Percentiles rank a stretch among this genome's conserved stretches.
Conservation (phyloP, 306 rosid genomes). For the Sicyos edulis region DNA sequence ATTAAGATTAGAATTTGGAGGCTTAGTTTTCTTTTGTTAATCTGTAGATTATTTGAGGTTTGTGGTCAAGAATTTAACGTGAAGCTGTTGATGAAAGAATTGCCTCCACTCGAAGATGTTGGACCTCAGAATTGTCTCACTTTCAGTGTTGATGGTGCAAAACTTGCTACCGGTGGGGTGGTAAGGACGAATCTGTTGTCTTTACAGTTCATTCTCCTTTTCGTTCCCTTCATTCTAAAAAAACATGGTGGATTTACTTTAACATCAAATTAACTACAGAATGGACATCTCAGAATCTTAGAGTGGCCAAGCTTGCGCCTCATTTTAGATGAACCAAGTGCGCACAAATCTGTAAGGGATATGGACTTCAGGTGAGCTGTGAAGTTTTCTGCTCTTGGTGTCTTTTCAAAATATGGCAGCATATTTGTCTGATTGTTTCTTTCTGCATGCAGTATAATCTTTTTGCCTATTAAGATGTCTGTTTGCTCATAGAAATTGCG, state of each 20-base stretch:
- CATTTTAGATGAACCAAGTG: constrained; percentile 80
- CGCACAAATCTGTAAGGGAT: constrained; percentile 72
- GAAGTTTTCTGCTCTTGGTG: not conserved
- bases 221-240: not conserved
- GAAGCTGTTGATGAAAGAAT: constrained; percentile 59
- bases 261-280: constrained; percentile 38
- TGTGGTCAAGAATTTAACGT: constrained; percentile 41
- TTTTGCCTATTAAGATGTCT: not conserved
- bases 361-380: constrained; percentile 77
- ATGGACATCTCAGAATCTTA: constrained; percentile 81
- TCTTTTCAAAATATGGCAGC: not conserved
- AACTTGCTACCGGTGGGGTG: constrained; percentile 76
- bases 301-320: constrained; percentile 67
- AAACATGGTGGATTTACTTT: constrained; percentile 22
- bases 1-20: not conserved
- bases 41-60: constrained; percentile 63
- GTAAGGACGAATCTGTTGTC: constrained; percentile 37
- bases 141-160: constrained; percentile 92
- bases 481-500: not conserved
- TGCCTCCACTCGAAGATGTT: constrained; percentile 43
- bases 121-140: constrained; percentile 67
- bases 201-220: not conserved
- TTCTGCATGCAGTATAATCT: not conserved
- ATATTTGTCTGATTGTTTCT: not conserved
- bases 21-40: not conserved